phyloP scores from a whole-genome alignment of 2,329 filamentous ascomycete genomes.

The Colletotrichum destructivum region DNA sequence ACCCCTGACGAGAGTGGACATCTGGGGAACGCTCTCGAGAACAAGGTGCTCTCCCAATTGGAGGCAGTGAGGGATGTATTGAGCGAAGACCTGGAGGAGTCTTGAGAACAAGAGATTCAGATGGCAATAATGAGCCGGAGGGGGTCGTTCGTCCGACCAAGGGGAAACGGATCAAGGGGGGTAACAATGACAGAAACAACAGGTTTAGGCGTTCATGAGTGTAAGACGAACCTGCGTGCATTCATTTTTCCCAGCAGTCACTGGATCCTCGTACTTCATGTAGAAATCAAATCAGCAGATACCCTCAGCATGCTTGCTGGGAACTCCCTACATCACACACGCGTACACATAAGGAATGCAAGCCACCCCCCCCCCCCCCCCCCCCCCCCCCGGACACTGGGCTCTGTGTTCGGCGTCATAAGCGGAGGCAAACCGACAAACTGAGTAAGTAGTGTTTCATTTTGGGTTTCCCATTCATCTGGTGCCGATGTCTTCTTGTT shows the following conservation, averaged over 20 bases:
- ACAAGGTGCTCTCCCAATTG: conserved; percentile 81
- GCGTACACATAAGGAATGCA: background rate
- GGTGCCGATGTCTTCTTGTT: conserved; percentile 11
- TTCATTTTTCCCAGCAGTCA: conserved; percentile 4
- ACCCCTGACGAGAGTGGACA: conserved; percentile 51
- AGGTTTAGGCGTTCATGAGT: conserved; percentile 34
- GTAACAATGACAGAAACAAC: conserved; percentile 23
- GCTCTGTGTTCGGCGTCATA: background rate
- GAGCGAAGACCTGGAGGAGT: conserved; percentile 63
- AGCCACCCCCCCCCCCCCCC: too few species aligned
- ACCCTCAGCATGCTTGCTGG: conserved; percentile 30
- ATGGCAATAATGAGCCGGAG: conserved; percentile 21
- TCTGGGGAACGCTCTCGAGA: conserved; percentile 76
- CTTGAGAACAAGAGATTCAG: conserved; percentile 7
- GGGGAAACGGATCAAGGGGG: conserved; percentile 27
- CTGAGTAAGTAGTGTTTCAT: conserved; percentile 35
- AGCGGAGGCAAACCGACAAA: background rate
- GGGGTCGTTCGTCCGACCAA: conserved; percentile 5
- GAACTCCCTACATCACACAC: conserved; percentile 1
- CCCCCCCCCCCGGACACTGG: background rate
- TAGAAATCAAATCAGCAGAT: conserved; percentile 36
- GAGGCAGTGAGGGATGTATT: conserved; percentile 71
- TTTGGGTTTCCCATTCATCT: conserved; percentile 8
- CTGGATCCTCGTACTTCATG: conserved; percentile 24
- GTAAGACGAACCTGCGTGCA: conserved; percentile 34